phyloP scores from a whole-genome alignment of 177 flowering plant species.

The Viscum album region DNA sequence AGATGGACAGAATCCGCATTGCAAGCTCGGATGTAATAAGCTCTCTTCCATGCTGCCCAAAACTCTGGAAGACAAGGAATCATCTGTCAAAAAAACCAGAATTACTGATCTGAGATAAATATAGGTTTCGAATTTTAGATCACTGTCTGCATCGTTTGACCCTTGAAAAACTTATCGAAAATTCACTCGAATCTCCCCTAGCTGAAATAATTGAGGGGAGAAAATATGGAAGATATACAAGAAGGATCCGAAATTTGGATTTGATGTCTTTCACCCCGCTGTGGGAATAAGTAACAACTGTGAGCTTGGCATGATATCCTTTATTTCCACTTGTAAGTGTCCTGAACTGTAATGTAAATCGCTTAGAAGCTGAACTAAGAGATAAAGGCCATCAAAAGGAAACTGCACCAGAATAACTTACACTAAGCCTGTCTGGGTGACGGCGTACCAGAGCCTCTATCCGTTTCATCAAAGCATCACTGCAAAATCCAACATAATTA shows the following conservation, averaged over 20 bases:
- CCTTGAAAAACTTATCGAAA: neutral
- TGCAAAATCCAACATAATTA: conserved; percentile 23
- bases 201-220: neutral
- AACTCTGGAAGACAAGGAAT: conserved; percentile 99
- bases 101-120: conserved; percentile 44
- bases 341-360: conserved; percentile 34
- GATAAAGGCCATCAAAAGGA: neutral
- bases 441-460: conserved; percentile 62
- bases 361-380: conserved; percentile 6
- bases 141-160: no score
- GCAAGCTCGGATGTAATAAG: conserved; percentile 95
- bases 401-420: conserved; percentile 19
- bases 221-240: conserved; percentile 44
- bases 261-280: conserved; percentile 25
- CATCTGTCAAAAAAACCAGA: conserved; percentile 88
- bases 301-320: conserved; percentile 59
- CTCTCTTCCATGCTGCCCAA: conserved; percentile 99
- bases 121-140: neutral
- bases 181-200: neutral
- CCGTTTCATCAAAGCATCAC: conserved; percentile 53
- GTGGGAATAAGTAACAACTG: conserved; percentile 62
- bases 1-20: conserved; percentile 53
- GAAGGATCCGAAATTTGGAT: conserved; percentile 73
- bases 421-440: conserved; percentile 59
- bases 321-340: conserved; percentile 44